Base-by-base conservation (phyloP, 2,329 filamentous ascomycete species). In the Colletotrichum sp. region DNA sequence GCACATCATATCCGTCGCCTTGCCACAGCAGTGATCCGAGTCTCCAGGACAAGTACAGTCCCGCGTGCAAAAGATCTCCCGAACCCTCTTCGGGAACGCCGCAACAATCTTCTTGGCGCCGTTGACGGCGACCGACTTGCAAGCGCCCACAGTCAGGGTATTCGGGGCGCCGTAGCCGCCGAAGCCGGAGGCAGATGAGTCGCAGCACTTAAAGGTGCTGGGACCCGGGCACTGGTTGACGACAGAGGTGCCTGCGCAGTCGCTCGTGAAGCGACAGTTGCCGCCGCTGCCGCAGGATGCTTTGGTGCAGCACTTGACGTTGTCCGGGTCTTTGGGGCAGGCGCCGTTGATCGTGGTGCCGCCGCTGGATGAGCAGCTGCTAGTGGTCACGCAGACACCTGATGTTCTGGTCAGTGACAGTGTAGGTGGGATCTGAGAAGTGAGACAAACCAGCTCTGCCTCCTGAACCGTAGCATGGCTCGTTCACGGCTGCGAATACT, bases 231-330 rank as follows among this genome's bases (percentile, higher is more conserved):
- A 87, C 61, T 82, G 81, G 48, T 81, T 81, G 1, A 81, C 69
- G 21, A 71, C 72, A 15, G 78, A 77, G 28, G 76, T 79, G 61
- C 84, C 84, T 28, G 76, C 81, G 73, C 85, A 87, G 79, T 86
- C 83, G 34, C 81, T 83, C 3, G 76, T 70, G 83, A 83, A 87
- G 73, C 83, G 82, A 73, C 85, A 87, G 79, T 84, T 84, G 60
- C 84, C 84, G 24, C 81, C 80, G 71, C 78, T 80, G 56, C 79
- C 79, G 77, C 86, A 88, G 3, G 75, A 67, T 5, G 84, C 75
- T 76, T 87, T 87, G 78, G 81, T 83, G 80, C 86, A 88, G 82
- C 86, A 88, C 73, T 84, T 83, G 67, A 88, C 79, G 79, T 83
- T 78, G 71, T 79, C 78, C 3, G 83, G 76, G 75, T 86, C 85